A percentile compares a stretch with the other conserved stretches of the same genome.
phyloP scores from a whole-genome alignment of 768 basidiomycete species.

The Tylopilus felleus region DNA sequence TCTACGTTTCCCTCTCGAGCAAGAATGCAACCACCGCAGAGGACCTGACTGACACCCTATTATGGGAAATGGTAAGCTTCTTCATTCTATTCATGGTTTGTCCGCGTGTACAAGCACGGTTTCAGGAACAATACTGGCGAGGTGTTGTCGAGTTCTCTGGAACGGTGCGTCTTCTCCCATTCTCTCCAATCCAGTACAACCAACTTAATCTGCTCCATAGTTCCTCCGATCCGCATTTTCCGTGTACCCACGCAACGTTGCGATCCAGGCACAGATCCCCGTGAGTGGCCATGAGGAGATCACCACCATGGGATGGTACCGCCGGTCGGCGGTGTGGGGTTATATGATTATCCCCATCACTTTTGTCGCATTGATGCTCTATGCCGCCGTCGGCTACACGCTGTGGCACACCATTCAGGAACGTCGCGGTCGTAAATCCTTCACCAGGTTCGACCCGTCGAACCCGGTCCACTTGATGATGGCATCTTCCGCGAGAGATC shows the following conservation, averaged over 20 bases:
- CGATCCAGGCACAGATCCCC: background rate
- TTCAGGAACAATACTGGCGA: constrained; percentile 13
- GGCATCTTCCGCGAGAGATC: background rate
- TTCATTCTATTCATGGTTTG: background rate
- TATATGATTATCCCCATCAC: constrained; percentile 8
- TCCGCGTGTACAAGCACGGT: too few relatives aligned
- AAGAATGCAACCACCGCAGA: background rate
- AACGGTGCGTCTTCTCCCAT: constrained; percentile 5
- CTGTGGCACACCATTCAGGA: constrained; percentile 1
- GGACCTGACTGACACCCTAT: background rate
- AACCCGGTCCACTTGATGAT: constrained; percentile 5
- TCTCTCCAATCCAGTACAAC: background rate
- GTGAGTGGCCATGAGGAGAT: background rate
- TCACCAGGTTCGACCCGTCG: constrained; percentile 6
- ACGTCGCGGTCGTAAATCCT: background rate
- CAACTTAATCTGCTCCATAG: background rate
- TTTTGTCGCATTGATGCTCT: constrained; percentile 2
- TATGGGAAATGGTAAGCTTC: constrained; percentile 3
- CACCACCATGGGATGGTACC: constrained; percentile 3
- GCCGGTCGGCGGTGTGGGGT: background rate
- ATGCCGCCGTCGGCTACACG: constrained; percentile 7
- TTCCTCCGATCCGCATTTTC: constrained; percentile 11
- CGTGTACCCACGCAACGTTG: background rate
- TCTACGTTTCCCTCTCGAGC: background rate
- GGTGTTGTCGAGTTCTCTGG: constrained; percentile 19